Evolutionary conservation across 306 rosid species (phyloP).

Genomic region (Luffa acutangula): DNA sequence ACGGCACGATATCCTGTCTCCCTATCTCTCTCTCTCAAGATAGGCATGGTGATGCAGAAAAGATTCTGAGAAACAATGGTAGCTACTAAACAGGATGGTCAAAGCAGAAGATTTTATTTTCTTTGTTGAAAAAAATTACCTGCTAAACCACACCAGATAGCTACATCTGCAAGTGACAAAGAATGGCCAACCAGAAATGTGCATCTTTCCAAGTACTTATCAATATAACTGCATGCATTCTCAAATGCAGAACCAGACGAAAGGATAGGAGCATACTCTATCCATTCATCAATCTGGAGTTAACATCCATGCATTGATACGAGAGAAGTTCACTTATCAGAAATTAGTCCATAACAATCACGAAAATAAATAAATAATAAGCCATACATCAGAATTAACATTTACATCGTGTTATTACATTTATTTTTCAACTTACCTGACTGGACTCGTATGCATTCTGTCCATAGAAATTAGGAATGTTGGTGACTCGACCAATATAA

Average conservation of each 20-base stretch:
- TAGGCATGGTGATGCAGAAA: not conserved
- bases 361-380: not conserved
- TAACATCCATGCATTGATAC: not conserved
- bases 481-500: conserved; percentile 42
- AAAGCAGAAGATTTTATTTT: not conserved
- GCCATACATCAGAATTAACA: not conserved
- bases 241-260: conserved; percentile 78
- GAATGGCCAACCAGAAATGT: conserved; percentile 49
- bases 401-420: not conserved
- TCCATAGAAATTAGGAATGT: conserved; percentile 54
- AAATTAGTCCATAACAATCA: not conserved
- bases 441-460: conserved; percentile 42
- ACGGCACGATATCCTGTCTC: not conserved
- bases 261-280: conserved; percentile 62
- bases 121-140: conserved; percentile 28
- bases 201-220: conserved; percentile 45
- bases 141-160: conserved; percentile 80
- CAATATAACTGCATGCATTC: conserved; percentile 60
- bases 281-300: conserved; percentile 66
- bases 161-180: conserved; percentile 74
- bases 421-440: conserved; percentile 39
- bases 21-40: not conserved
- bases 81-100: not conserved
- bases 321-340: not conserved
- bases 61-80: not conserved